Conservation (phyloP, 495 filamentous ascomycete species). For the Paragyromitra xinjiangensis region DNA sequence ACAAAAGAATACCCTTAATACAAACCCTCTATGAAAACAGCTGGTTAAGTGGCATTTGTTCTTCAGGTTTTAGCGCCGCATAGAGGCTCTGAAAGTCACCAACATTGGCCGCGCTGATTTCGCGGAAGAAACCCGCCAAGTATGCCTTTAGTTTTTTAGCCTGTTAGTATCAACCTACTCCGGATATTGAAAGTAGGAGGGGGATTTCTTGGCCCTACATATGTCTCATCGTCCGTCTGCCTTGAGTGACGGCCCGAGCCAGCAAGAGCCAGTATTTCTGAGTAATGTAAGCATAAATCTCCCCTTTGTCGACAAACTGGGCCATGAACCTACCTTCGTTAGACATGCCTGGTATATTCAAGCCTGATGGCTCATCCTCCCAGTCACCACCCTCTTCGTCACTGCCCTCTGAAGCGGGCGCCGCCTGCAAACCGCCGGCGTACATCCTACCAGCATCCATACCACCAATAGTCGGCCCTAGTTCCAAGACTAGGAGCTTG, state of each 20-base stretch:
- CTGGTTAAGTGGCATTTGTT: slow-evolving; percentile 64
- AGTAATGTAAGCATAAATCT: slow-evolving; percentile 22
- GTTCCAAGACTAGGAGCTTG: slow-evolving; percentile 92
- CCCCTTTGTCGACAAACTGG: background rate
- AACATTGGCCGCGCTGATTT: slow-evolving; percentile 70
- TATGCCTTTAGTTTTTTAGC: slow-evolving; percentile 67
- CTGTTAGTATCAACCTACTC: slow-evolving; percentile 1
- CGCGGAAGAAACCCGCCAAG: slow-evolving; percentile 81
- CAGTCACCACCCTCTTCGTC: slow-evolving; percentile 79
- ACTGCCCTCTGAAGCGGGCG: slow-evolving; percentile 65
- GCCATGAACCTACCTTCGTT: slow-evolving; percentile 49
- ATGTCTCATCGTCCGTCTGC: slow-evolving; percentile 87
- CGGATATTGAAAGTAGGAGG: background rate
- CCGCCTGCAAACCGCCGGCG: slow-evolving; percentile 56
- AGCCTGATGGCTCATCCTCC: slow-evolving; percentile 78
- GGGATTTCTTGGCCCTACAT: slow-evolving; percentile 39
- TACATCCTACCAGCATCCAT: slow-evolving; percentile 64
- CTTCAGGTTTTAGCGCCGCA: slow-evolving; percentile 71
- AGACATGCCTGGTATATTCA: slow-evolving; percentile 73
- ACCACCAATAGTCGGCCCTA: slow-evolving; percentile 71
- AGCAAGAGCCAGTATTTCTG: slow-evolving; percentile 77
- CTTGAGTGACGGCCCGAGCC: slow-evolving; percentile 68
- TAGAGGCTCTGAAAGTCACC: slow-evolving; percentile 79
- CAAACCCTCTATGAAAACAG: slow-evolving; percentile 38
- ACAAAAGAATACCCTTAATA: slow-evolving; percentile 36